These are phyloP conservation scores for Heteromeles arbutifolia DNA, from an alignment of 306 rosid genomes.

Conservation along the genomic window DNA sequence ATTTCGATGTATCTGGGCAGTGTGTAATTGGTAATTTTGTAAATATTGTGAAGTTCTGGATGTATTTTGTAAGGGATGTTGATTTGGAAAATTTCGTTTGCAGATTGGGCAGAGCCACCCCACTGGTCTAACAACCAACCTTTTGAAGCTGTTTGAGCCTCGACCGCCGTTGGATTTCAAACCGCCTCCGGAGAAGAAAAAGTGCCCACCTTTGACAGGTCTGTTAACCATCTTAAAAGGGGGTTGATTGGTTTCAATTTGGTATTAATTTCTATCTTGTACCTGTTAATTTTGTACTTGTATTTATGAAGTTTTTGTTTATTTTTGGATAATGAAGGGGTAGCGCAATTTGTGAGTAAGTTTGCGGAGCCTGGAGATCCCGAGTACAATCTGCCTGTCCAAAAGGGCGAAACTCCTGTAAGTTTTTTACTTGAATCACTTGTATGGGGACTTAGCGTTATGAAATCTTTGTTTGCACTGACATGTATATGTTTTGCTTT, in stretches of 20 bases:
- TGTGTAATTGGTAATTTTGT: neutral
- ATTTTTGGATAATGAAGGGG: slow-evolving; percentile 41
- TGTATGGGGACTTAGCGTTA: neutral
- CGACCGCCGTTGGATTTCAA: slow-evolving; percentile 87
- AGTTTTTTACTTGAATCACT: slow-evolving; percentile 11
- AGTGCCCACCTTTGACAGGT: slow-evolving; percentile 88
- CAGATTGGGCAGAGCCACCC: slow-evolving; percentile 99
- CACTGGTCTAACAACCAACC: slow-evolving; percentile 82
- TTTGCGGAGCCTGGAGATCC: slow-evolving; percentile 84
- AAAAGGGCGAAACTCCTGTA: slow-evolving; percentile 80
- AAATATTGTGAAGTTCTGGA: neutral
- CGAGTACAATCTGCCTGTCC: slow-evolving; percentile 70
- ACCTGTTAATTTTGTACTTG: neutral
- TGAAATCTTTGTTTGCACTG: neutral
- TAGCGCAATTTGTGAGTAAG: slow-evolving; percentile 77
- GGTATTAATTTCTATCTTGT: neutral
- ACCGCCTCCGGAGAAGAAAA: slow-evolving; percentile 94
- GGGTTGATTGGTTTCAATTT: neutral
- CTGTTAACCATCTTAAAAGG: neutral
- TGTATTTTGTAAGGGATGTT: neutral
- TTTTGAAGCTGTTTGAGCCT: slow-evolving; percentile 97
- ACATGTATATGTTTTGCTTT: slow-evolving; percentile 1
- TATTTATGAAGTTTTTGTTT: neutral
- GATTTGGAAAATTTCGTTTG: slow-evolving; percentile 8
- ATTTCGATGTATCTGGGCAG: neutral